Conservation (phyloP, 1,284 basidiomycete species). For the Kwoniella shivajii region DNA sequence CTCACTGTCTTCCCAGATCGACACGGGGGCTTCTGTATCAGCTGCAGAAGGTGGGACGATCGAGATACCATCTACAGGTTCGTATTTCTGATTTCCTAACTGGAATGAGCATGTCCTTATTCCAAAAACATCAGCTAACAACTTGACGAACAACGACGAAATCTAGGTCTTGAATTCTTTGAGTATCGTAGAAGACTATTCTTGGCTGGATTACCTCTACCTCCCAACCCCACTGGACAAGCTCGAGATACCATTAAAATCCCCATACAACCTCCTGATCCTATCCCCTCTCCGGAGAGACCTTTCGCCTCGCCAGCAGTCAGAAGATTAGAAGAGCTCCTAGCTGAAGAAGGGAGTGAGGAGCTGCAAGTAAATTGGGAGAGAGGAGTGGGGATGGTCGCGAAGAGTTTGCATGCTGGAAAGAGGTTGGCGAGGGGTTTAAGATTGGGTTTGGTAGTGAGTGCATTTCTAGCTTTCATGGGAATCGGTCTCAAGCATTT, state of each 20-base stretch:
- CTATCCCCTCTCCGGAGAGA: not conserved
- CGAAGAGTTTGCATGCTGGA: constrained; percentile 34
- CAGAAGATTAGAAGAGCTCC: constrained; percentile 37
- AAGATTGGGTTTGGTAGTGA: constrained; percentile 46
- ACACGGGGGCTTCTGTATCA: too few species aligned
- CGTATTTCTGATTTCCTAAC: not conserved
- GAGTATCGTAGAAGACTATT: constrained; percentile 46
- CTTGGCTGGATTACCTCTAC: constrained; percentile 36
- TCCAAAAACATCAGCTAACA: too few species aligned
- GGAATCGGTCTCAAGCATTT: not conserved
- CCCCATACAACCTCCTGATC: constrained; percentile 12
- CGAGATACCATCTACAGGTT: constrained; percentile 21
- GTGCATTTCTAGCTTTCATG: too few species aligned
- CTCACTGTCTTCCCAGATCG: too few species aligned
- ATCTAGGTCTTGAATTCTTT: constrained; percentile 50
- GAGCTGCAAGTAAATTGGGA: constrained; percentile 44
- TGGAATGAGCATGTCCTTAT: not conserved
- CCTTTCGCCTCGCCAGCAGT: constrained; percentile 15
- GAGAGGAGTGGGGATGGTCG: constrained; percentile 40
- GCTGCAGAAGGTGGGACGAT: constrained; percentile 7
- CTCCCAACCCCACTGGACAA: constrained; percentile 20
- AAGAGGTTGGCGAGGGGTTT: constrained; percentile 39
- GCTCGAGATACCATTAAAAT: constrained; percentile 20
- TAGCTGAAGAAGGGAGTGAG: constrained; percentile 38
- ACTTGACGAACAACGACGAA: too few species aligned